phyloP scores from a whole-genome alignment of 495 filamentous ascomycete species.

The Penicillium paradoxum region DNA sequence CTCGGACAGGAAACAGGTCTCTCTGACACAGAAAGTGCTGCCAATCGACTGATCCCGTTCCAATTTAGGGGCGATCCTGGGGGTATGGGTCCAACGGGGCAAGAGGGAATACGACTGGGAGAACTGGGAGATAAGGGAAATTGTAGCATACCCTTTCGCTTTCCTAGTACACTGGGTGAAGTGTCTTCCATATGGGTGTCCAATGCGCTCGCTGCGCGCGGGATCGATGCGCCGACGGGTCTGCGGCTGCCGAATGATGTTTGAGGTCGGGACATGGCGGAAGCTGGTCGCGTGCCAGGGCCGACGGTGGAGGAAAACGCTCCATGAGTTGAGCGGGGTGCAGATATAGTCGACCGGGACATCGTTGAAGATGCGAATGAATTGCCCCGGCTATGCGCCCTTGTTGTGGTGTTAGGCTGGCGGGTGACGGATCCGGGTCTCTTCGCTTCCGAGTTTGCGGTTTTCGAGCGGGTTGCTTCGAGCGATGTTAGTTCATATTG shows the following conservation, averaged over 20 bases:
- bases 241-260: constrained; percentile 41
- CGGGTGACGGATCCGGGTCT: constrained; percentile 31
- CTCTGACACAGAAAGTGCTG: background rate
- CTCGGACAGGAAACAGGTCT: background rate
- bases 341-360: constrained; percentile 39
- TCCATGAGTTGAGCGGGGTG: constrained; percentile 46
- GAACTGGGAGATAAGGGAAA: constrained; percentile 28
- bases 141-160: constrained; percentile 65
- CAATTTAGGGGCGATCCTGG: background rate
- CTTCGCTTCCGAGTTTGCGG: constrained; percentile 42
- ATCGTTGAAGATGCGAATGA: constrained; percentile 43
- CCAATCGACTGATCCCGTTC: background rate
- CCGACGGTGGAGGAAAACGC: constrained; percentile 56
- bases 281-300: constrained; percentile 45
- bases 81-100: constrained; percentile 17
- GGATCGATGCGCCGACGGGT: constrained; percentile 38
- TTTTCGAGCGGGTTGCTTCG: constrained; percentile 54
- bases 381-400: constrained; percentile 37
- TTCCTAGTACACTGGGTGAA: constrained; percentile 41
- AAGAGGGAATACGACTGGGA: constrained; percentile 18
- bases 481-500: constrained; percentile 36
- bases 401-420: constrained; percentile 32
- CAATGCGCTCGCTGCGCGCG: constrained; percentile 58
- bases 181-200: constrained; percentile 49
- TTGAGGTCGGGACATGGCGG: constrained; percentile 42